Conservation (phyloP, 2,329 filamentous ascomycete genomes). For the Periconia digitata region DNA sequence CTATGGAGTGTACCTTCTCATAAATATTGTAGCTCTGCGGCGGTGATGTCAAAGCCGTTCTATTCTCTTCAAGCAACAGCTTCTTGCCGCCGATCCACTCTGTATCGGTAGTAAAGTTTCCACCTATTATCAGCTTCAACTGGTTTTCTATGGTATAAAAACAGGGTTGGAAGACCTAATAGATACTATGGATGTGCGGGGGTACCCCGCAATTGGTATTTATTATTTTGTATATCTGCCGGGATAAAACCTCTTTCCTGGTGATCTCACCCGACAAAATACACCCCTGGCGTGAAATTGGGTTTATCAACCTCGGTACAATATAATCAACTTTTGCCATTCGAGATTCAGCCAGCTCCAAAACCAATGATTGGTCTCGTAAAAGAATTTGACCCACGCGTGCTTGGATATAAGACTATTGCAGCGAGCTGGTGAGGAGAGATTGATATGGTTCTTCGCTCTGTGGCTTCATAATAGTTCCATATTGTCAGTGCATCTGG, state of each 20-base stretch:
- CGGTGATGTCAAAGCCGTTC: neutral
- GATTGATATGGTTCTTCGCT: no score
- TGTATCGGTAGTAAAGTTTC: neutral
- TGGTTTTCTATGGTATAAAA: neutral
- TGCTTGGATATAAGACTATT: no score
- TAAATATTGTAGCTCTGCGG: neutral
- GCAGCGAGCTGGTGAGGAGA: no score
- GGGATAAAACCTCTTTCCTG: neutral
- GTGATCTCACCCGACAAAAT: neutral
- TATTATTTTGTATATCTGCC: neutral
- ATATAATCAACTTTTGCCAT: no score
- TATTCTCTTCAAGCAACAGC: neutral
- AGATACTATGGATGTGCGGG: neutral
- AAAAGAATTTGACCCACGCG: no score
- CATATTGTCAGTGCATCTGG: neutral
- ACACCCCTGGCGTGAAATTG: no score
- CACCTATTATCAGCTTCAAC: neutral
- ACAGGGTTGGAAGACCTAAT: neutral
- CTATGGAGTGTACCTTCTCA: neutral
- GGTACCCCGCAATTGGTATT: neutral
- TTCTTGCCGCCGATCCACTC: neutral
- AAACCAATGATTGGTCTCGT: no score
- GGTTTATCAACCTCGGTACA: no score
- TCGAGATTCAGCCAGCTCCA: no score
- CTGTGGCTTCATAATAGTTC: no score